Percentiles rank a stretch among this genome's conserved stretches.
Evolutionary conservation across 768 basidiomycete genomes (phyloP).

Genomic region (Leccinum broughii): DNA sequence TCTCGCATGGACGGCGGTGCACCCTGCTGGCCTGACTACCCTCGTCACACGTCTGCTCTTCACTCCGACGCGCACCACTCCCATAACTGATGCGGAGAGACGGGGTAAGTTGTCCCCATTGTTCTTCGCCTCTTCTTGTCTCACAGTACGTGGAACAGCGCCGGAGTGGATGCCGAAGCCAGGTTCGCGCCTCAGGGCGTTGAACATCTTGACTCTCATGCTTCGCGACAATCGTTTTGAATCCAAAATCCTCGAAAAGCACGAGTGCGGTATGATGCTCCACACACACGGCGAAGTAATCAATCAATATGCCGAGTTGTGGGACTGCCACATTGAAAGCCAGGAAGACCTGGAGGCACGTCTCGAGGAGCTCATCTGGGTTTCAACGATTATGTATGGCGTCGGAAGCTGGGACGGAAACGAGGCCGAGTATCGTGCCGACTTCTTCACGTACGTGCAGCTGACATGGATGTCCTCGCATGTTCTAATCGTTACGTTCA

Average conservation of each 20-base stretch:
- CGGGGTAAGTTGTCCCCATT: constrained; percentile 8
- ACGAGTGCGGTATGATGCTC: constrained; percentile 37
- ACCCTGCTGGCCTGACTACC: constrained; percentile 37
- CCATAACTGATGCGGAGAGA: constrained; percentile 24
- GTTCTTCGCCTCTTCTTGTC: not conserved
- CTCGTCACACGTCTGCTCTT: constrained; percentile 38
- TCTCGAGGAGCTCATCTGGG: constrained; percentile 65
- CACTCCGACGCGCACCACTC: constrained; percentile 20
- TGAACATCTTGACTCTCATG: constrained; percentile 56
- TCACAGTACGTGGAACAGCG: constrained; percentile 9
- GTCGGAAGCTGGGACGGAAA: constrained; percentile 41
- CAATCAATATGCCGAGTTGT: constrained; percentile 43
- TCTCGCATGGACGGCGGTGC: constrained; percentile 44
- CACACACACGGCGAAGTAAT: constrained; percentile 43
- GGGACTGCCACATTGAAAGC: constrained; percentile 42
- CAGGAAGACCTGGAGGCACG: constrained; percentile 46
- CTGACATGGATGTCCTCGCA: not conserved
- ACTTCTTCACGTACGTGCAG: constrained; percentile 62
- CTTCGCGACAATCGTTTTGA: constrained; percentile 45
- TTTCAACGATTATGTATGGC: constrained; percentile 55
- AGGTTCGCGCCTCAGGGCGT: constrained; percentile 40
- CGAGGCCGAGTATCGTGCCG: constrained; percentile 49
- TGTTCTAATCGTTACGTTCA: constrained; percentile 28
- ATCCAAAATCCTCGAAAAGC: constrained; percentile 31
- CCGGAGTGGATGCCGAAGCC: constrained; percentile 29